Conservation (phyloP, 1,284 basidiomycete species). For the Cystobasidiaceae sp. region DNA sequence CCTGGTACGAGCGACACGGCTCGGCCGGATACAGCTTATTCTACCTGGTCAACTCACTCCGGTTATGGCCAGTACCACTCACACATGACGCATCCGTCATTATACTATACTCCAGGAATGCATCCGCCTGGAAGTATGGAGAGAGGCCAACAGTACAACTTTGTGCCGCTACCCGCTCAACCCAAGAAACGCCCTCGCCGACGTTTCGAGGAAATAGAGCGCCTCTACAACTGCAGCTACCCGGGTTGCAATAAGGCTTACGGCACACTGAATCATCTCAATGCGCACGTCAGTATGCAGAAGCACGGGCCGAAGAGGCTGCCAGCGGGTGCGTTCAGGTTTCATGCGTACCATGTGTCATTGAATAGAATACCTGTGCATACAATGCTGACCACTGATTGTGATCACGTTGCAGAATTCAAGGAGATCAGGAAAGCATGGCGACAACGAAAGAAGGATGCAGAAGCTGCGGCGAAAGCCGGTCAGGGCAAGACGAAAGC, state of each 20-base stretch:
- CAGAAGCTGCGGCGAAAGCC: conserved; percentile 1
- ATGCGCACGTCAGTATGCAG: conserved; percentile 88
- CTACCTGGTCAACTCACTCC: conserved; percentile 11
- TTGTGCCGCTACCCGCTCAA: conserved; percentile 12
- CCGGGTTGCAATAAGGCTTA: conserved; percentile 70
- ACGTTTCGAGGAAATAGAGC: conserved; percentile 83
- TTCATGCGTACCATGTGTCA: too few relatives aligned
- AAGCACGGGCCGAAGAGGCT: conserved; percentile 78
- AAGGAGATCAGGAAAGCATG: conserved; percentile 54
- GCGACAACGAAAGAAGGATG: conserved; percentile 30
- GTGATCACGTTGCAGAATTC: conserved; percentile 62
- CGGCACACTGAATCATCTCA: conserved; percentile 69
- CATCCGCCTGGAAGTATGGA: neutral
- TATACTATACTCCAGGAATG: conserved; percentile 6
- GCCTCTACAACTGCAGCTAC: conserved; percentile 78
- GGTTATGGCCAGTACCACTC: neutral
- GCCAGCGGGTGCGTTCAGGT: conserved; percentile 61
- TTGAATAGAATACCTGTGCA: neutral
- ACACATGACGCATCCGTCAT: conserved; percentile 7
- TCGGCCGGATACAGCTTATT: conserved; percentile 24
- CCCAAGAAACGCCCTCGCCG: conserved; percentile 70
- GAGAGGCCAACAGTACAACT: neutral
- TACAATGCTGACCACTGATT: conserved; percentile 2
- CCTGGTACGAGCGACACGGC: conserved; percentile 19
- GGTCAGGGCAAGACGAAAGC: neutral